Evolutionary conservation across 495 filamentous ascomycete species (phyloP), one percentile per base, ranked within the genome.

Genomic region (Hypoxylon intermedium): DNA sequence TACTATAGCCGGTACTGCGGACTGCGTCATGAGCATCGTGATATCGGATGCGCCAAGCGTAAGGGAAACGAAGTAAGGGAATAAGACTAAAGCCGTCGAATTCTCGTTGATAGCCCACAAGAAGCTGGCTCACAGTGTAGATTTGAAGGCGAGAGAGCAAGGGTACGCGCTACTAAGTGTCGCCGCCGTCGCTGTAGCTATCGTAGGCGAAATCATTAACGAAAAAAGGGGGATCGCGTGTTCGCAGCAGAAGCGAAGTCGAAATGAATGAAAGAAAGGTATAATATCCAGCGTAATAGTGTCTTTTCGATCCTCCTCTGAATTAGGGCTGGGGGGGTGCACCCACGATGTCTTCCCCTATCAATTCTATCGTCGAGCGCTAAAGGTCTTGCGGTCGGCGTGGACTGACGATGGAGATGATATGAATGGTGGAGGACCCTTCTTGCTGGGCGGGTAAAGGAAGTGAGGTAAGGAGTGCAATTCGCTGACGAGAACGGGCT

Each of bases 21-120:
- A 73, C 73, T 78, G 77, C 68, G 76, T 78, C 76, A 80, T 80
- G 58, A 80, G 77, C 77, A 80, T 80, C 51, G 68, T 78, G 72
- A 74, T 63, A 56, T 73, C 54, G 40, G 51, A 67, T 57, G 59
- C 56, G 66, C 64, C 59, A 55, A 56, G 58, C 60, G 49, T 59
- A 45, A 57, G 18, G 54, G 42, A 38, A 7, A 55, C 11, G 43
- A 61, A 58, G 43, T 47, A 26, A 30, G 40, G 53, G 33, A 53
- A 36, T 38, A 41, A 53, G 38, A 41, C 43, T 46, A 36, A 34
- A 56, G 56, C 37, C 46, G 59, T 53, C 48, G 56, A 48, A 11
- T 47, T 53, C 43, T 34, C 24, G 50, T 57, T 26, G 33, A 12
- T 50, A 50, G 44, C 11, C 53, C 20, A 41, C 28, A 36, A 56